Evolutionary conservation across 441 rosid species (phyloP), one percentile per base, ranked within the genome.

Genomic region (Monsonia emarginata): DNA sequence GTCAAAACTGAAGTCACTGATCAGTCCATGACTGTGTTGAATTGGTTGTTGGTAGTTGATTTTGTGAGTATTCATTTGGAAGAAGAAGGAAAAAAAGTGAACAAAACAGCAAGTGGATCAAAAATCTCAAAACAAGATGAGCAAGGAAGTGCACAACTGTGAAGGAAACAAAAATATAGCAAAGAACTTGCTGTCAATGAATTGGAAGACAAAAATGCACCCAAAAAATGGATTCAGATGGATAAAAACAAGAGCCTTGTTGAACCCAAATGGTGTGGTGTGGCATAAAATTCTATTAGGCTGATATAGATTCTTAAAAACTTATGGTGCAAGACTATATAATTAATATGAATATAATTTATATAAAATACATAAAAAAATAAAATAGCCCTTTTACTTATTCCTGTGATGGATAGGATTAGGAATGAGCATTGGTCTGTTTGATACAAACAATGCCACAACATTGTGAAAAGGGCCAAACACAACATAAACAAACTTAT

Each of bases 311-410:
- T 87, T 83, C 83, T 74, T 19, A 26, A 54, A 76, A 79, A 65
- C 94, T 87, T 88, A 75, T 70, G 76, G 77, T 70, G 21, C 64
- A 88, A 84, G 95, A 74, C 61, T 26, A n/a, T n/a, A n/a, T n/a
- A n/a, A n/a, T 42, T 3, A 42, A 14, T 14, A 42, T 10, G 28
- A 69, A 61, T 58, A 63, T 63, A 38, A 34, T n/a, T n/a, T n/a
- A n/a, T n/a, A n/a, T n/a, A n/a, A n/a, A n/a, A 42, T 31, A 30
- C 26, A 36, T 63, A 67, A 70, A 63, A 61, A 72, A 72, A 78
- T 73, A 54, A 18, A 27, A n/a, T n/a, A n/a, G n/a, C n/a, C 36
- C 28, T 75, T 69, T 75, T 69, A 28, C 19, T 78, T 80, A 83
- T 84, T 86, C 84, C 72, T 69, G 63, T 75, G 74, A 75, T 52